Conservation (phyloP, 2,329 filamentous ascomycete genomes). For the Geosmithia flava region DNA sequence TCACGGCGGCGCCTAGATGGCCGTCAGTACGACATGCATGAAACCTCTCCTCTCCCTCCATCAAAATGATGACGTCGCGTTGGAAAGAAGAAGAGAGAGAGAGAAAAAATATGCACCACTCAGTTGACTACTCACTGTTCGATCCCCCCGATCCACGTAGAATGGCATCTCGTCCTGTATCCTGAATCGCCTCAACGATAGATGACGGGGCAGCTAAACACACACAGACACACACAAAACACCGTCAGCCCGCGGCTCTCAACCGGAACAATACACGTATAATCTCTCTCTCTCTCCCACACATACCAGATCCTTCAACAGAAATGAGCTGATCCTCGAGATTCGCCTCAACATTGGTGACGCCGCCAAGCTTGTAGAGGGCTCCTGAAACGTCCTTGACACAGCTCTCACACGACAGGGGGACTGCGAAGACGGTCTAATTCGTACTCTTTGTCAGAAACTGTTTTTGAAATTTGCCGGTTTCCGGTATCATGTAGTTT, state of each 20-base stretch:
- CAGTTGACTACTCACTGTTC: slow-evolving; percentile 69
- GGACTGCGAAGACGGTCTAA: slow-evolving; percentile 89
- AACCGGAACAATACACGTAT: too few species aligned
- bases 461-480: slow-evolving; percentile 7
- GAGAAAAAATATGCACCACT: neutral
- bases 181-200: slow-evolving; percentile 80
- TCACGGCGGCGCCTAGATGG: slow-evolving; percentile 63
- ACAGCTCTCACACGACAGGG: slow-evolving; percentile 82
- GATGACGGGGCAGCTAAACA: slow-evolving; percentile 66
- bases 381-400: slow-evolving; percentile 75
- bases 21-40: neutral
- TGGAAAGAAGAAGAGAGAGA: neutral
- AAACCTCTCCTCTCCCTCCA: too few species aligned
- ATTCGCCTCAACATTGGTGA: slow-evolving; percentile 72
- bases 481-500: neutral
- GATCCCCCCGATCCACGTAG: slow-evolving; percentile 76
- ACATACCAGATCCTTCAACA: slow-evolving; percentile 67
- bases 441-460: slow-evolving; percentile 4
- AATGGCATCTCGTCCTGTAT: slow-evolving; percentile 87
- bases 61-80: too few species aligned
- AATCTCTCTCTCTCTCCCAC: too few species aligned
- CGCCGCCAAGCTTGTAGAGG: slow-evolving; percentile 64
- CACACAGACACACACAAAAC: neutral
- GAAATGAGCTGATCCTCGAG: slow-evolving; percentile 73
- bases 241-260: too few species aligned